phyloP scores from a whole-genome alignment of 176 grass and related monocot genomes.

The Musa troglodytarum region DNA sequence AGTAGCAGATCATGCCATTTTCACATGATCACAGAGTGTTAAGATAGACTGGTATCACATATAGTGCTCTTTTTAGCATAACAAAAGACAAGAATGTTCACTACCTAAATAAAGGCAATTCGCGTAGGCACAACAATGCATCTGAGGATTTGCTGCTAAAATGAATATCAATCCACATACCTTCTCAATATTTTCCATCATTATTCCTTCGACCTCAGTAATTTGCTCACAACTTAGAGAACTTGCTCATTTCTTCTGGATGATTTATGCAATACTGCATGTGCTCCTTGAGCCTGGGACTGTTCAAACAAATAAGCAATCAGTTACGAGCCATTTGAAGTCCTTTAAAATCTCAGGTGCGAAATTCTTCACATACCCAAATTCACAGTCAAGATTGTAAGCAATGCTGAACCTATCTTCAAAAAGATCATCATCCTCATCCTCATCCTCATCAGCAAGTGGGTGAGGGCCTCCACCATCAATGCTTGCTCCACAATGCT shows the following conservation, averaged over 20 bases:
- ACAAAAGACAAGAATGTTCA: not conserved
- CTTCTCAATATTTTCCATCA: conserved; percentile 99
- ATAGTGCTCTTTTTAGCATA: not conserved
- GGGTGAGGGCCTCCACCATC: conserved; percentile 53
- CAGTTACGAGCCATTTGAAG: not conserved
- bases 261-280: conserved; percentile 90
- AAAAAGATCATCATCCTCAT: conserved; percentile 78
- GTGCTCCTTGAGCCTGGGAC: conserved; percentile 73
- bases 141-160: not conserved
- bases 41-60: not conserved
- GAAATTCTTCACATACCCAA: conserved; percentile 34
- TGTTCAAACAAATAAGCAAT: conserved; percentile 20
- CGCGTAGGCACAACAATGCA: not conserved
- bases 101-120: not conserved
- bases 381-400: conserved; percentile 91
- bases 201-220: conserved; percentile 84
- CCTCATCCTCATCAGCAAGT: conserved; percentile 76
- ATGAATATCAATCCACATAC: conserved; percentile 17
- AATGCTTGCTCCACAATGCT: conserved; percentile 62
- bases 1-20: not conserved
- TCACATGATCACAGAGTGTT: not conserved
- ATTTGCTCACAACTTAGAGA: conserved; percentile 90
- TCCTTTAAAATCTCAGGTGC: not conserved
- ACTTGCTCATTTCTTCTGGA: conserved; percentile 92
- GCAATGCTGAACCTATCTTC: conserved; percentile 81